Evolutionary conservation across 805 yeast species (phyloP), one percentile per base, ranked within the genome.

Genomic region (Clavispora santaluciae): DNA sequence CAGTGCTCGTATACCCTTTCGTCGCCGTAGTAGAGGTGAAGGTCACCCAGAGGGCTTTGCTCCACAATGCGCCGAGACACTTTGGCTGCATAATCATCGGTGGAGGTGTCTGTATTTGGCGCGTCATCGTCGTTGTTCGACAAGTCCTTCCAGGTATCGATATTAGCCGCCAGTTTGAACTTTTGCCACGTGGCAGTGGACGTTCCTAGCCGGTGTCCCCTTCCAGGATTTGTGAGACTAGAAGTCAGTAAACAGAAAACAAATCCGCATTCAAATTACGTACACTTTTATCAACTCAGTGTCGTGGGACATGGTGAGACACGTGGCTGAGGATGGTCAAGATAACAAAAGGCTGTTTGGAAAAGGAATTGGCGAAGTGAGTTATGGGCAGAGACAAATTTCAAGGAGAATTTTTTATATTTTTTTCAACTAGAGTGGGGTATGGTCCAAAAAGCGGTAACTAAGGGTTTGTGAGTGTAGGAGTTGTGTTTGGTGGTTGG

Each of bases 161-260:
- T 18, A 7, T 47, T 38, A 23, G 68, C 55, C 5, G 63, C 67
- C 39, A 61, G 67, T 46, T 64, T 66, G 45, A 69, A 54, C 43
- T 68, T 66, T 41, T 59, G 61, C 71, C 72, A 68, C 1, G 73
- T 59, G 22, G 73, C 74, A 8, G 64, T 54, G 4, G 72, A 59
- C 1, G 72, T 60, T 16, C 73, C 73, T 22, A 66, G 51, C 41
- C 60, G 56, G 45, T 66, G 59, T 5, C 72, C 74, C 38, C 54
- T 55, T 39, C 60, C 58, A 2, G 66, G 63, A 29, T 59, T 51
- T 17, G 66, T 59, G 37, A 61, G 63, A 24, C 64, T 60, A 20
- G 18, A 13, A 9, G 46, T 48, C 44, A 42, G 47, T 42, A 44
- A 15, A 12, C 8, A 12, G 8, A 12, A 20, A 7, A n/a, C 11